A percentile compares a stretch with the other conserved stretches of the same genome.
phyloP scores from a whole-genome alignment of 345 rosid species.

The Eucalyptus cloeziana region DNA sequence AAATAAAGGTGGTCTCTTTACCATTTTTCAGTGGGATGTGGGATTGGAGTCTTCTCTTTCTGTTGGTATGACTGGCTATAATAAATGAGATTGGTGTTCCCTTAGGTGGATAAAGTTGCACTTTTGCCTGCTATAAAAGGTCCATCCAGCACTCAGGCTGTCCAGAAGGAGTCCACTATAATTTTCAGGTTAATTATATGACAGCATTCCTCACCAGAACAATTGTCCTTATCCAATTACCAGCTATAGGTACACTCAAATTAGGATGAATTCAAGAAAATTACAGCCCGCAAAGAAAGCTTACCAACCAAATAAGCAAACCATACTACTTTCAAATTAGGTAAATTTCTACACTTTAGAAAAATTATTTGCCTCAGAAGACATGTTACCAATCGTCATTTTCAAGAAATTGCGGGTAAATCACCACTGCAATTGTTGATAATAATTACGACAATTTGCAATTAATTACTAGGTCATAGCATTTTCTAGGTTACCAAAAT shows the following conservation, averaged over 20 bases:
- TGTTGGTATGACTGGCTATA: neutral
- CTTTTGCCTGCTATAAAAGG: neutral
- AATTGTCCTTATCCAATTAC: no score
- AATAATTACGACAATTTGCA: neutral
- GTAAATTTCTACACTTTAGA: neutral
- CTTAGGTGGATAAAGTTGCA: neutral
- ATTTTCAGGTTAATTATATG: no score
- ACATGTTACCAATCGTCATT: neutral
- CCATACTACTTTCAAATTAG: neutral
- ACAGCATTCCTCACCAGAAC: neutral
- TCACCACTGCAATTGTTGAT: neutral
- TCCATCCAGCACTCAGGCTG: neutral
- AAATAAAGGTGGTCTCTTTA: neutral
- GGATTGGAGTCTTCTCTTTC: neutral
- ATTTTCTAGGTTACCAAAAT: neutral
- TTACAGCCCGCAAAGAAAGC: neutral
- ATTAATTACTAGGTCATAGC: neutral
- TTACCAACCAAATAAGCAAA: neutral
- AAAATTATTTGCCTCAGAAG: neutral
- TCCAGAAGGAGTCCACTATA: neutral
- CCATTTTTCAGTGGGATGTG: neutral
- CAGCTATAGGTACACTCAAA: neutral
- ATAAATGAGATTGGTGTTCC: neutral
- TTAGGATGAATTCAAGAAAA: neutral
- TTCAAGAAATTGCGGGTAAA: neutral